A percentile compares a stretch with the other conserved stretches of the same genome.
Evolutionary conservation across 257 asterid genomes (phyloP).

Genomic region (Buddleja alternifolia): DNA sequence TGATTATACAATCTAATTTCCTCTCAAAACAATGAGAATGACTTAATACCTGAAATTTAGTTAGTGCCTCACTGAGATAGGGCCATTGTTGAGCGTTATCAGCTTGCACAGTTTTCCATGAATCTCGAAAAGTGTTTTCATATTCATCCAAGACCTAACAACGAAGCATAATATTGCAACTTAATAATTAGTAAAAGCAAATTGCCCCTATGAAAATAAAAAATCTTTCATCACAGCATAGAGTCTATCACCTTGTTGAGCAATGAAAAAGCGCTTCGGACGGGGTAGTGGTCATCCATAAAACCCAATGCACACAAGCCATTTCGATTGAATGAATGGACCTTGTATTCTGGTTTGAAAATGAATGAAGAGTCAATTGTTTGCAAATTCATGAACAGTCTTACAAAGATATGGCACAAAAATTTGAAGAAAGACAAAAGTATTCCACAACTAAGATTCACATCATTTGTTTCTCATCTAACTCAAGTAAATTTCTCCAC

Average conservation of each 20-base stretch:
- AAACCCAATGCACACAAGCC: conserved; percentile 85
- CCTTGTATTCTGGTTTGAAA: conserved; percentile 81
- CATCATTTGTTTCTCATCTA: background rate
- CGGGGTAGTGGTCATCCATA: conserved; percentile 95
- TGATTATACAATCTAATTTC: background rate
- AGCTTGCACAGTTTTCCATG: conserved; percentile 73
- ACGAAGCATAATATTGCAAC: conserved; percentile 8
- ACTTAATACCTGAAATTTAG: conserved; percentile 56
- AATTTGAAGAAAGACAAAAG: background rate
- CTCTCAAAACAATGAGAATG: background rate
- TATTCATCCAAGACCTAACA: conserved; percentile 85
- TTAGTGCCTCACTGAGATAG: conserved; percentile 65
- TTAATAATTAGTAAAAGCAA: background rate
- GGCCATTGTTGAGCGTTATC: conserved; percentile 80
- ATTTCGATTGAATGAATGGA: conserved; percentile 78
- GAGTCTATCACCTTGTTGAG: conserved; percentile 48
- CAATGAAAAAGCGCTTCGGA: conserved; percentile 89
- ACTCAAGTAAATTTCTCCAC: background rate
- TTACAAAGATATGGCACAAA: conserved; percentile 3
- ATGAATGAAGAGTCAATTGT: conserved; percentile 31
- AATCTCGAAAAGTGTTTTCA: conserved; percentile 78
- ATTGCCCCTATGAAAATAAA: background rate
- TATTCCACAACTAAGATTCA: background rate
- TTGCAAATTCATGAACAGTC: background rate
- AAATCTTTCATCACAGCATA: background rate